Evolutionary conservation across 106 monocot genomes (phyloP), one percentile per base, ranked within the genome.

Genomic region (Gastrodia elata): DNA sequence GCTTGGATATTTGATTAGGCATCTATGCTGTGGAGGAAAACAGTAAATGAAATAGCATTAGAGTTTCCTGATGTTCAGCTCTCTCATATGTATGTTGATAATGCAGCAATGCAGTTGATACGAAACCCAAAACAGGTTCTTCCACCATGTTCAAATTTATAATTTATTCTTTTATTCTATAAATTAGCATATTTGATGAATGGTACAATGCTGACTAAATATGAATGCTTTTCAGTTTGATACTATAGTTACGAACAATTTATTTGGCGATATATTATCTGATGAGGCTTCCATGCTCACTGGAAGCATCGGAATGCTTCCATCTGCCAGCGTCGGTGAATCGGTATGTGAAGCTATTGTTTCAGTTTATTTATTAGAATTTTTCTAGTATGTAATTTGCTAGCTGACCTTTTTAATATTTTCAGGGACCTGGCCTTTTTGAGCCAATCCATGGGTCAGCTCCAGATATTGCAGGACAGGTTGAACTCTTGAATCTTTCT

Each of bases 291-390:
- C 97, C 44, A 97, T 90, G 93, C 71, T 97, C 56, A 97, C 97
- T 33, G 93, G 97, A 67, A 97, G 97, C 72, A 97, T 97, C 39
- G 93, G 97, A 35, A 97, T 97, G 97, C 88, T 97, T 67, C 97
- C 97, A 79, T 93, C 97, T 78, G 93, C 97, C 8, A 90, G 88
- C 73, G 46, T 97, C 71, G 80, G 97, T 83, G 88, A 86, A 86
- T 97, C 84, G 25, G 92, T 97, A 83, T 76, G 83, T 70, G 18
- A 77, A 81, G 71, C 64, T 25, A 42, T 61, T 13, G 1, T 44
- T 44, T 44, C 5, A 11, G 43, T 44, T 9, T 27, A 2, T 32
- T 61, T 24, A 14, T 32, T 44, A 8, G n/a, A 42, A 32, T 69
- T 69, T 39, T 69, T 8, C 41, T 46, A 6, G 42, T 25, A 39